Evolutionary conservation across 208 protist genomes (phyloP).

Genomic region (Blechomonas ayalai): DNA sequence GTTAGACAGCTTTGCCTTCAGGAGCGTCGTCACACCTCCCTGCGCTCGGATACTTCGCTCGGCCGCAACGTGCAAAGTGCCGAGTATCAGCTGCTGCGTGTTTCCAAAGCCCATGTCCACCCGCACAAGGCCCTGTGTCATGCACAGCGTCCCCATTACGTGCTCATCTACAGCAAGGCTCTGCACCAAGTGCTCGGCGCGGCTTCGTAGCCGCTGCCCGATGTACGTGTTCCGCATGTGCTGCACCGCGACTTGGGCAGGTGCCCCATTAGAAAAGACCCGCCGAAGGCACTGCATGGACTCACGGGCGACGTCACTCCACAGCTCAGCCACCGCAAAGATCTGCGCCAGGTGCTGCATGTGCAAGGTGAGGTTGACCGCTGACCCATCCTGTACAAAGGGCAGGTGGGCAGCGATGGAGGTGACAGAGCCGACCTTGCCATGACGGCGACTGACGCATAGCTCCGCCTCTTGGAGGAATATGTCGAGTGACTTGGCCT

Average conservation of each 20-base stretch:
- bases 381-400: constrained; percentile 32
- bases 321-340: constrained; percentile 57
- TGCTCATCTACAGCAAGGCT: constrained; percentile 3
- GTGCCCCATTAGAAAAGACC: constrained; percentile 22
- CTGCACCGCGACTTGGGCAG: constrained; percentile 11
- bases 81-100: constrained; percentile 51
- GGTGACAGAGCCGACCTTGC: constrained; percentile 11
- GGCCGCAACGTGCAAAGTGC: constrained; percentile 18
- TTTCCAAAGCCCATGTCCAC: constrained; percentile 75
- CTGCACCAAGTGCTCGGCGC: neutral
- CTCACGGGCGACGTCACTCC: constrained; percentile 21
- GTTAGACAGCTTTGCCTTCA: constrained; percentile 21
- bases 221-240: constrained; percentile 6
- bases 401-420: constrained; percentile 41
- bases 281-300: constrained; percentile 23
- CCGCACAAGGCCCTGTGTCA: constrained; percentile 31
- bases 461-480: constrained; percentile 50
- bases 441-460: constrained; percentile 25
- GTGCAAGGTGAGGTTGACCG: constrained; percentile 55
- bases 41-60: constrained; percentile 13
- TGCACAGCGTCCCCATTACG: constrained; percentile 24
- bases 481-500: constrained; percentile 83
- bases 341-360: constrained; percentile 67
- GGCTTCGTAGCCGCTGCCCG: constrained; percentile 1
- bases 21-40: constrained; percentile 16